Base-by-base conservation (phyloP, 176 grass and related monocot genomes). In the Paspalum notatum region DNA sequence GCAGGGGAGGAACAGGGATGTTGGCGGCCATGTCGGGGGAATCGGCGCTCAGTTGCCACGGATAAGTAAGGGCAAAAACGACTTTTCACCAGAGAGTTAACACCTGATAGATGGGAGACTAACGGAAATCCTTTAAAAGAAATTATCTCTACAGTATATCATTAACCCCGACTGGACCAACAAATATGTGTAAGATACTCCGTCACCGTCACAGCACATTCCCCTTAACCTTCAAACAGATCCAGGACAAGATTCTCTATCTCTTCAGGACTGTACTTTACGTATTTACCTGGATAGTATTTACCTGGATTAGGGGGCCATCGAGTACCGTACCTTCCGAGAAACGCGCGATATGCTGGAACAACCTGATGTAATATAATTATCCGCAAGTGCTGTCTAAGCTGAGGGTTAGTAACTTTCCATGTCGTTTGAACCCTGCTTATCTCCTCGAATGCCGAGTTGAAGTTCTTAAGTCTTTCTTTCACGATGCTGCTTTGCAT, bases 371-470 rank as follows among this genome's bases (percentile, higher is more conserved):
- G 37, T 18, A 66, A 17, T 66, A 86, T 81, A 47, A 47, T 0
- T 50, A 73, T 44, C 43, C 84, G 26, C 63, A 86, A 73, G 38
- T 75, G 60, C 7, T 43, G 84, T 53, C 84, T 50, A 74, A 80
- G 84, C 65, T 81, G 32, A 52, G 84, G 84, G 32, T 86, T 43
- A 32, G 84, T 76, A 10, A 86, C 68, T 80, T 81, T 81, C 84
- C 84, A 81, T 38, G 64, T 81, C 17, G 39, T 79, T 58, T 86
- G 84, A 10, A 80, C 50, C 69, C 17, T 86, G 58, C 10, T 74
- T 39, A 58, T 75, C 56, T 78, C 58, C 48, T 9, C n/a, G 13
- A 86, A 20, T 32, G 12, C 40, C 14, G 39, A 75, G 45, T 52
- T 81, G 68, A 86, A 86, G 5, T 16, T 81, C 48, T 59, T 65